Percentiles rank a stretch among this genome's conserved stretches.
Conservation (phyloP, 1,284 basidiomycete species). For the Coniferiporia sulphurascens region DNA sequence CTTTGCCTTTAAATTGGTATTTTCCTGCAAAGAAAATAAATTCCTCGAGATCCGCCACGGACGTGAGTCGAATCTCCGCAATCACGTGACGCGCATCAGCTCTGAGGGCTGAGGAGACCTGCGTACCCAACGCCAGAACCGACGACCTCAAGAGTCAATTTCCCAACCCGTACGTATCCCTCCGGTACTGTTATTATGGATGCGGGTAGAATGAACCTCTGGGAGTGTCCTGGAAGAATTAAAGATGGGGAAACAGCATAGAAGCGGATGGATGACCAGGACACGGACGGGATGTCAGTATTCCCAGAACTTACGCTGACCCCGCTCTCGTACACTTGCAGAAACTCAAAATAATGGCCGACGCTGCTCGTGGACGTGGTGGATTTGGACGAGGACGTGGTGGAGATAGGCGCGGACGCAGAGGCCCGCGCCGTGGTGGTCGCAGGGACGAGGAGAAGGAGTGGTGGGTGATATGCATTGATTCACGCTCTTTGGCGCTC, state of each 20-base stretch:
- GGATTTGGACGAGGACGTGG: constrained; percentile 63
- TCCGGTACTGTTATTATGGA: not conserved
- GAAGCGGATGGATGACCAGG: constrained; percentile 22
- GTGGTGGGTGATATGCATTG: constrained; percentile 60
- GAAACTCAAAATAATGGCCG: constrained; percentile 55
- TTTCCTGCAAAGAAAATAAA: no score
- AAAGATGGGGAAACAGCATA: constrained; percentile 9
- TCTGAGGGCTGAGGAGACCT: not conserved
- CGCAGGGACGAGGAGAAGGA: constrained; percentile 99
- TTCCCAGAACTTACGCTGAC: constrained; percentile 19
- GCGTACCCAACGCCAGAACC: not conserved
- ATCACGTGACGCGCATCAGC: not conserved
- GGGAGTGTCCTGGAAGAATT: not conserved
- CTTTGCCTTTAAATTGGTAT: no score
- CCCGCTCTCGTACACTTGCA: constrained; percentile 22
- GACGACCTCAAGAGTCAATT: constrained; percentile 8
- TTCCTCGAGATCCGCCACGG: no score
- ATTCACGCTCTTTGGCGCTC: not conserved
- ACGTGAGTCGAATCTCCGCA: not conserved
- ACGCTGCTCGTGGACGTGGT: constrained; percentile 75
- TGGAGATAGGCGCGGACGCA: constrained; percentile 72
- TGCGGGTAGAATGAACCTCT: not conserved
- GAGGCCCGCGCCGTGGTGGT: constrained; percentile 90
- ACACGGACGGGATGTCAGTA: constrained; percentile 18
- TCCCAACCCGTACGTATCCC: constrained; percentile 6